Conservation (phyloP, 257 asterid genomes). For the Catharanthus roseus region DNA sequence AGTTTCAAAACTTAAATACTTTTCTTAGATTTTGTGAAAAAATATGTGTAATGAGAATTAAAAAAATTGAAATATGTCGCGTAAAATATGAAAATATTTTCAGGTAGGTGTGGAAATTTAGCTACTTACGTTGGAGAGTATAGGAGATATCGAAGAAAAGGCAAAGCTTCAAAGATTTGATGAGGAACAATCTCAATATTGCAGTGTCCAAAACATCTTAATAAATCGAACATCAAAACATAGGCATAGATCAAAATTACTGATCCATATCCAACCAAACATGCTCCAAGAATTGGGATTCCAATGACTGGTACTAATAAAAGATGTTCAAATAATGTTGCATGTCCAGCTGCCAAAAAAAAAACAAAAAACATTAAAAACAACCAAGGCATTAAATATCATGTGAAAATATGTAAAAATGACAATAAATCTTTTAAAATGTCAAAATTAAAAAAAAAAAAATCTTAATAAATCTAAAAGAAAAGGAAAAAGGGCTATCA, state of each 20-base stretch:
- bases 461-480: too few relatives aligned
- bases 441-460: too few relatives aligned
- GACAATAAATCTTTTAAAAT: not conserved
- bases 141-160: slow-evolving; percentile 54
- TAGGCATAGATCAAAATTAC: slow-evolving; percentile 53
- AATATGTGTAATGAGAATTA: too few relatives aligned
- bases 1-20: too few relatives aligned
- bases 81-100: too few relatives aligned
- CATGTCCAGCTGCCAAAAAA: slow-evolving; percentile 96
- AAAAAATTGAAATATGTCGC: too few relatives aligned
- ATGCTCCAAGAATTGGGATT: slow-evolving; percentile 56
- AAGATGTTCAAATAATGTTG: slow-evolving; percentile 65
- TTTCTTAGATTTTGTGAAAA: too few relatives aligned
- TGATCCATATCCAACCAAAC: slow-evolving; percentile 61
- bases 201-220: slow-evolving; percentile 85
- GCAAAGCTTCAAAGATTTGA: slow-evolving; percentile 52
- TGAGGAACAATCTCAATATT: slow-evolving; percentile 76
- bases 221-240: slow-evolving; percentile 52
- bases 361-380: slow-evolving; percentile 8
- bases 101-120: too few relatives aligned
- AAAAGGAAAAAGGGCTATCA: too few relatives aligned
- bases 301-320: slow-evolving; percentile 54
- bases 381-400: not conserved
- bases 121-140: slow-evolving; percentile 82
- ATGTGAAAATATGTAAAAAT: not conserved